These are phyloP conservation scores for Rosa rugosa DNA, from an alignment of 306 rosid species.

Conservation along the genomic window DNA sequence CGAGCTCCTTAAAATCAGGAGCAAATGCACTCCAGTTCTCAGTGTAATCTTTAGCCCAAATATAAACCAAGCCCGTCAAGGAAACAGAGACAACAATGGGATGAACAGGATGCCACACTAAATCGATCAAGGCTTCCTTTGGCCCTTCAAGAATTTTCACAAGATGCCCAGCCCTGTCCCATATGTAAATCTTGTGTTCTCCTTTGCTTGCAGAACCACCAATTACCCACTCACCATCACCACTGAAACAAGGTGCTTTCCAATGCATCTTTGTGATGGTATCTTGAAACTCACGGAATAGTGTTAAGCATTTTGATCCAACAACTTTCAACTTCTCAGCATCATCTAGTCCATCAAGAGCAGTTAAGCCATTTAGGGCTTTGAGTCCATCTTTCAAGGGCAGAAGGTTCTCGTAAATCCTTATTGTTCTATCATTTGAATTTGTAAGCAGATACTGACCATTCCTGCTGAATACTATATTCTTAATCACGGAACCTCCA, in stretches of 20 bases:
- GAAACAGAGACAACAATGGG: constrained; percentile 96
- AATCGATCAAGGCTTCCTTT: constrained; percentile 92
- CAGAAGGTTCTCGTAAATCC: constrained; percentile 90
- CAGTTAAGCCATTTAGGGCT: constrained; percentile 45
- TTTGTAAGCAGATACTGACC: constrained; percentile 92
- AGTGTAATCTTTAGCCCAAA: constrained; percentile 98
- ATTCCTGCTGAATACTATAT: constrained; percentile 84
- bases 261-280: constrained; percentile 92
- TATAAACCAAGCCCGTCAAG: constrained; percentile 74
- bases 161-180: constrained; percentile 98
- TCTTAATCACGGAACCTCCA: constrained; percentile 85
- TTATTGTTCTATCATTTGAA: constrained; percentile 82
- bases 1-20: constrained; percentile 98
- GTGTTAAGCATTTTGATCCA: constrained; percentile 76
- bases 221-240: constrained; percentile 98
- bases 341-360: constrained; percentile 38
- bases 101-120: constrained; percentile 96
- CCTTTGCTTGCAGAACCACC: constrained; percentile 99
- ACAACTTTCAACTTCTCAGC: constrained; percentile 73
- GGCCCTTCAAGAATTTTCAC: constrained; percentile 99
- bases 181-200: constrained; percentile 93
- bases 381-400: constrained; percentile 64
- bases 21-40: constrained; percentile 99
- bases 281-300: constrained; percentile 95
- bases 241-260: constrained; percentile 99